phyloP scores from a whole-genome alignment of 176 grass and related monocot species.

The Poa annua region DNA sequence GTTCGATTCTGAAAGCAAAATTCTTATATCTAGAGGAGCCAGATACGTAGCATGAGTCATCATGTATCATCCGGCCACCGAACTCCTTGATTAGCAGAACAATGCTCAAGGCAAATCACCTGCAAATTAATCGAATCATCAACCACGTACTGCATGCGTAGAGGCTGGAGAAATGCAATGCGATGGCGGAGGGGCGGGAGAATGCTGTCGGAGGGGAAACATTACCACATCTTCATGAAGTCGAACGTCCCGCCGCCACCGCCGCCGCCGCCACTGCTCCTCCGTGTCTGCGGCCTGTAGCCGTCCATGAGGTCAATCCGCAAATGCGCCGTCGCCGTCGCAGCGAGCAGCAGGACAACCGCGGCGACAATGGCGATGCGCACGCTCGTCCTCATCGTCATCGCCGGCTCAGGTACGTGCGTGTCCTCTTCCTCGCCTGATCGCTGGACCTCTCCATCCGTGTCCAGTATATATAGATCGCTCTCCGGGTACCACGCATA shows the following conservation, averaged over 20 bases:
- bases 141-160: neutral
- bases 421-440: neutral
- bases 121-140: neutral
- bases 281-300: neutral
- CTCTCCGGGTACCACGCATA: neutral
- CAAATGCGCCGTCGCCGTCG: constrained; percentile 17
- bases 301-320: constrained; percentile 29
- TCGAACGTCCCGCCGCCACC: neutral
- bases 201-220: neutral
- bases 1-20: neutral
- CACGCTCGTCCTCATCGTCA: constrained; percentile 12
- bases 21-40: constrained; percentile 14
- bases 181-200: neutral
- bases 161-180: neutral
- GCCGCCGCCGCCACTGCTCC: neutral
- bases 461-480: neutral
- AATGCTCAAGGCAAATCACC: neutral
- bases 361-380: constrained; percentile 9
- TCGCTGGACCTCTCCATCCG: neutral
- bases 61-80: neutral
- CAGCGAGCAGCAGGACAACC: constrained; percentile 15
- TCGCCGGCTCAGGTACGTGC: neutral
- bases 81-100: neutral
- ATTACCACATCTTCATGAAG: constrained; percentile 16
- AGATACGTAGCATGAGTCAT: neutral